A percentile compares a stretch with the other conserved stretches of the same genome.
Conservation (phyloP, 345 rosid species). For the Aquilaria sinensis region DNA sequence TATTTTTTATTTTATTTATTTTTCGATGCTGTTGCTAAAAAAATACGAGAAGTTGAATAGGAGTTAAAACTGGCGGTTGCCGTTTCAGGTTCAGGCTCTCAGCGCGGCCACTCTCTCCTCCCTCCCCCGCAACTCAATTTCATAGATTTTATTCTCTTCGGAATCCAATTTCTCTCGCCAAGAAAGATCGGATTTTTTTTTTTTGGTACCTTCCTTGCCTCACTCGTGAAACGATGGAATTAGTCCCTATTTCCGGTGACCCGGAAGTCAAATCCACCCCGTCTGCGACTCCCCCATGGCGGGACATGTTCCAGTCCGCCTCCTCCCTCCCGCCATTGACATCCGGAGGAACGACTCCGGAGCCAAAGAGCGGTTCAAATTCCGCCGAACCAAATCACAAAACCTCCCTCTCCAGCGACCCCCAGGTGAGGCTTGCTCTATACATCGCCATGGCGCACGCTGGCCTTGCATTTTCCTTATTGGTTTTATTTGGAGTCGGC, state of each 20-base stretch:
- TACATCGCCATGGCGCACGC: constrained; percentile 16
- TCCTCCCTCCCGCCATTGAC: constrained; percentile 62
- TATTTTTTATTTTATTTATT: no score
- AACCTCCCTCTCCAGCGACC: constrained; percentile 29
- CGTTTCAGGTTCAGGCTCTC: no score
- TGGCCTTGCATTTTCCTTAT: constrained; percentile 9
- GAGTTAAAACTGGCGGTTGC: no score
- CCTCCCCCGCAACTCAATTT: no score
- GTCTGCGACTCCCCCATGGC: constrained; percentile 55
- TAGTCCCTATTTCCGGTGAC: constrained; percentile 62
- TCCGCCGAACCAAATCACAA: constrained; percentile 19
- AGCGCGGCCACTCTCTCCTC: no score
- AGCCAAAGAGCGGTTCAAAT: constrained; percentile 17
- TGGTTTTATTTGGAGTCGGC: constrained; percentile 8
- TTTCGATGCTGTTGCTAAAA: no score
- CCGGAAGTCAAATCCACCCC: constrained; percentile 38
- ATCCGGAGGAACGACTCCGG: constrained; percentile 23
- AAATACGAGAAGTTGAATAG: no score
- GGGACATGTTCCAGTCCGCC: constrained; percentile 94
- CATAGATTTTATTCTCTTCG: no score
- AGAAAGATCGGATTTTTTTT: no score
- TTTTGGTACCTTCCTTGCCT: no score
- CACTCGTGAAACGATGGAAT: constrained; percentile 39
- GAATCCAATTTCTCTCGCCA: no score
- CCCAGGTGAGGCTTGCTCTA: constrained; percentile 8